Base-by-base conservation (phyloP, 768 basidiomycete genomes). In the Coprinopsis cinerea region DNA sequence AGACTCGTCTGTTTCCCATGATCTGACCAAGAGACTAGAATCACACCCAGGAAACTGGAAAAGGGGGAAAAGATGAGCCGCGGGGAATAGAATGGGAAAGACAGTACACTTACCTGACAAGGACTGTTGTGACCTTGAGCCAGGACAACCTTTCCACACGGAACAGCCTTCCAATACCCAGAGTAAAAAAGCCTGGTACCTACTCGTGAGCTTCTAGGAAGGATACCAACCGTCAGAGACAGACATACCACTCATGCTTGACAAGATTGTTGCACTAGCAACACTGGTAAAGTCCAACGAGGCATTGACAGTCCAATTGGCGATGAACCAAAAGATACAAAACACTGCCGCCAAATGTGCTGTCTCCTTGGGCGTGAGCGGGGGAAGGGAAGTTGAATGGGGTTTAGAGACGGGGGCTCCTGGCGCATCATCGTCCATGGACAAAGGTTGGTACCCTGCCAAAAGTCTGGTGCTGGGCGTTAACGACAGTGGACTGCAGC, bases 271-370 rank as follows among this genome's bases (percentile, higher is more conserved):
- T 17, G 90, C 82, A 63, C 92, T 95, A 1, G 91, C 90, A n/a
- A 97, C 94, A 58, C 85, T 92, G 1, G 95, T 98, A 62, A 85
- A 88, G 25, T 79, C 83, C 39, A 98, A 73, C 17, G 88, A 75
- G 1, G 83, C 85, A 61, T 94, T 96, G 25, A 95, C 70, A 10
- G 82, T 65, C 91, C 93, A 98, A 61, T 98, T 98, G 11, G 95
- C 95, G 30, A 83, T 71, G 59, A 99, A 96, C 92, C 94, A 99
- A 28, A 95, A 70, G 51, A 89, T 75, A 64, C 87, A 92, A 66
- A 97, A 98, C 44, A 75, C 66, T 4, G 80, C 69, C 3, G 95
- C 91, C 11, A 99, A 74, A 32, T 76, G 66, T 5, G 84, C 83
- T 0, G 96, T 98, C 67, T 96, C 83, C 39, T 61, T 62, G n/a